Base-by-base conservation (phyloP, 768 basidiomycete genomes). In the Psilocybe azurescens region DNA sequence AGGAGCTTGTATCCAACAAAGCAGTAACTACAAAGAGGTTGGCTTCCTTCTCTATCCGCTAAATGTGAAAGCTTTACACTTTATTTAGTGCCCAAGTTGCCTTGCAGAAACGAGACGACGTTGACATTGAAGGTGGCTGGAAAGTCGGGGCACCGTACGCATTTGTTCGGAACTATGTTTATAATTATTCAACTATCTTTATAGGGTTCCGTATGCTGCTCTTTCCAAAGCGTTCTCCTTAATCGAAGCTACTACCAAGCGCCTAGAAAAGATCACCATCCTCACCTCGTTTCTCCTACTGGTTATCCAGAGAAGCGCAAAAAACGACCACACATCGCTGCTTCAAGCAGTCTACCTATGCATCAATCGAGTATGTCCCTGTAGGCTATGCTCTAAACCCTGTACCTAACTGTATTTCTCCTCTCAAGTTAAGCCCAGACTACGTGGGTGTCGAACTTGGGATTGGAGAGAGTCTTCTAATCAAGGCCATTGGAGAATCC, bases 401-500 rank as follows among this genome's bases (percentile, higher is more conserved):
- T 46, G 16, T 29, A 53, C 32, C 41, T 44, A 16, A 44, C 41
- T 7, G 5, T 13, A 18, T 53, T 28, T 44, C n/a, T 47, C 53
- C 49, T 58, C 10, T 38, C 16, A 50, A 98, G 96, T 74, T 99
- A 59, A 89, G 94, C 67, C 96, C 97, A 14, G 97, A 99, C 73
- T 99, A 99, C 74, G 81, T 93, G 61, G 96, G 97, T 30, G 81
- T 98, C 56, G 97, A 99, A 73, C 85, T 99, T 1, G 97, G 97
- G 33, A 96, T 99, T 60, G 97, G 97, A 16, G 97, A 99, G 74
- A 93, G 91, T 66, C 77, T 99, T n/a, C 83, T 99, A 39, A 86
- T 97, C 72, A 99, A 98, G 71, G 95, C 97, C 14, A 99, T 99
- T 63, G 91, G 87, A 44, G 93, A 97, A 72, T 94, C 94, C 3